Conservation (phyloP, 2,329 filamentous ascomycete genomes). For the Fusarium virguliforme region DNA sequence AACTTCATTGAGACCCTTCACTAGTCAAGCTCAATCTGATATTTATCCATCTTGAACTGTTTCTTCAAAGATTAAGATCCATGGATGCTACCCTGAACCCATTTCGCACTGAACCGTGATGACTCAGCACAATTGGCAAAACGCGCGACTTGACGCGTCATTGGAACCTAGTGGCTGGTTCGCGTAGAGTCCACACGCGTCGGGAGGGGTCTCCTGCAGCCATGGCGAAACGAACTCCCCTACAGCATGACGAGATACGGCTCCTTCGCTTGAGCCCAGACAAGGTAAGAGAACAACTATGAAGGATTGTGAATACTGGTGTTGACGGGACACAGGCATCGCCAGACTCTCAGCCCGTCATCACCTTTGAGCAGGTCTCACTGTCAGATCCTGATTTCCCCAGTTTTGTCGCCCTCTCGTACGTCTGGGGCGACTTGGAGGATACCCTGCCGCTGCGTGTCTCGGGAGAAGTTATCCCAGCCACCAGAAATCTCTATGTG, state of each 20-base stretch:
- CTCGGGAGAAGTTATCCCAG: background rate
- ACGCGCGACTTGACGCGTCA: background rate
- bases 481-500: slow-evolving; percentile 22
- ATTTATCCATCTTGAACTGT: no score
- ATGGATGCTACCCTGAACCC: background rate
- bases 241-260: background rate
- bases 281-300: background rate
- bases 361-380: slow-evolving; percentile 5
- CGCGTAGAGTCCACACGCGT: background rate
- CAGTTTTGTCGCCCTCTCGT: slow-evolving; percentile 23
- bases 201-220: background rate
- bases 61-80: no score
- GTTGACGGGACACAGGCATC: background rate
- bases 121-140: background rate
- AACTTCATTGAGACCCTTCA: no score
- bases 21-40: no score
- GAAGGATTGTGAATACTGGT: background rate
- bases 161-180: background rate
- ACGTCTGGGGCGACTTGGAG: slow-evolving; percentile 21
- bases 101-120: background rate
- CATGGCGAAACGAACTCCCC: background rate
- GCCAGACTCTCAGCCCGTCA: background rate
- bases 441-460: background rate
- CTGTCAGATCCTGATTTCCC: slow-evolving; percentile 7
- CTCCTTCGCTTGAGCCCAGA: background rate